phyloP scores from a whole-genome alignment of 805 yeast genomes.

The Kregervanrija fluxuum region DNA sequence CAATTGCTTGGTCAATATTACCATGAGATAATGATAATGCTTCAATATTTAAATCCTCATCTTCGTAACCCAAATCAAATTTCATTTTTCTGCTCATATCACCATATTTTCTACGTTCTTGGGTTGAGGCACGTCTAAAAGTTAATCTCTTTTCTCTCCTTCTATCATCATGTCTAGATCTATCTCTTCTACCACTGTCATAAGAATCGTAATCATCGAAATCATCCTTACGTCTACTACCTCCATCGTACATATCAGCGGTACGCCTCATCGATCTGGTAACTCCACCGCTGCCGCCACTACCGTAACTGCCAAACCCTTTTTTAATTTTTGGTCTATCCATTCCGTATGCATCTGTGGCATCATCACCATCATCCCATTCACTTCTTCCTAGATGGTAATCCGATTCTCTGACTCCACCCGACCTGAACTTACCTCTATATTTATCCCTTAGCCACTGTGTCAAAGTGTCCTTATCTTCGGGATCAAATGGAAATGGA shows the following conservation, averaged over 20 bases:
- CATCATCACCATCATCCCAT: slow-evolving; percentile 9
- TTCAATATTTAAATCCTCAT: slow-evolving; percentile 53
- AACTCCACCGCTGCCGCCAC: slow-evolving; percentile 12
- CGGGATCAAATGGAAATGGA: slow-evolving; percentile 73
- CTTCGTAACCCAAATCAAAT: slow-evolving; percentile 48
- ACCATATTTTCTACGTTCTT: slow-evolving; percentile 45
- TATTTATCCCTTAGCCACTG: slow-evolving; percentile 63
- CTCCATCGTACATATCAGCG: slow-evolving; percentile 4
- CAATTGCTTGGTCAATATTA: slow-evolving; percentile 50
- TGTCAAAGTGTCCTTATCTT: slow-evolving; percentile 52
- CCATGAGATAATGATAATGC: slow-evolving; percentile 57
- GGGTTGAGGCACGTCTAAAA: slow-evolving; percentile 47
- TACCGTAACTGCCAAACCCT: slow-evolving; percentile 2
- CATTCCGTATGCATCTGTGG: slow-evolving; percentile 11
- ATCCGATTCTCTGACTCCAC: slow-evolving; percentile 29
- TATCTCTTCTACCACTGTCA: background rate
- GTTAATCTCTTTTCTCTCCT: slow-evolving; percentile 26
- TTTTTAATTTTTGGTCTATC: slow-evolving; percentile 2
- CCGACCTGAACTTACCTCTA: slow-evolving; percentile 49
- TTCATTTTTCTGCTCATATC: slow-evolving; percentile 40
- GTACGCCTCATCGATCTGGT: slow-evolving; percentile 13
- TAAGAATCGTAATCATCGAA: slow-evolving; percentile 8
- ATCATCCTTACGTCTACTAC: slow-evolving; percentile 1
- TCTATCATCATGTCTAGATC: slow-evolving; percentile 2
- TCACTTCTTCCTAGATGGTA: slow-evolving; percentile 24